These are phyloP conservation scores for Hanseniaspora nectarophila DNA, from an alignment of 805 yeast genomes.

Conservation along the genomic window DNA sequence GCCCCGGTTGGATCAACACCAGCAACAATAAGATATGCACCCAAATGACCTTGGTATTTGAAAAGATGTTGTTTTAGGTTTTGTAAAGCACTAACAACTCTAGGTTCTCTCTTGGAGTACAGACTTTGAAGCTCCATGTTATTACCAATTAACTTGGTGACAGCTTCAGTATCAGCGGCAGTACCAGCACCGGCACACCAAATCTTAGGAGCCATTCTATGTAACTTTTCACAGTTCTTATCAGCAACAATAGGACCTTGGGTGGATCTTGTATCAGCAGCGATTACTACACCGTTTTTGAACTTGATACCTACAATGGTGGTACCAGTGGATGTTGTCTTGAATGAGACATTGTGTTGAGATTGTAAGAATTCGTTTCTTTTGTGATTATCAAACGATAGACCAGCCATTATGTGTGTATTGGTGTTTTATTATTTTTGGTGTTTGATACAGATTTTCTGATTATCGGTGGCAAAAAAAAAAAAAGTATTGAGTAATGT, in stretches of 20 bases:
- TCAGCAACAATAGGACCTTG: conserved; percentile 95
- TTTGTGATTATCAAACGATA: conserved; percentile 84
- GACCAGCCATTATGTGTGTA: conserved; percentile 56
- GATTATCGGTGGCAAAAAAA: neutral
- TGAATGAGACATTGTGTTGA: conserved; percentile 66
- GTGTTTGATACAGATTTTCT: neutral
- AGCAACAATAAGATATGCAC: conserved; percentile 96
- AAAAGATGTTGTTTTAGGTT: conserved; percentile 89
- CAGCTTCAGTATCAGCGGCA: conserved; percentile 99
- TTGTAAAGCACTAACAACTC: conserved; percentile 88
- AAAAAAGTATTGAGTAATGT: neutral
- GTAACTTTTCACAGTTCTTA: conserved; percentile 92
- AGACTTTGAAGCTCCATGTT: conserved; percentile 83
- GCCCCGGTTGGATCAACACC: conserved; percentile 96
- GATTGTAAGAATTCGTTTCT: conserved; percentile 68
- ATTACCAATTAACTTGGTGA: conserved; percentile 82
- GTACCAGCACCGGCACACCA: conserved; percentile 99
- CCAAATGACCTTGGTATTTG: conserved; percentile 93
- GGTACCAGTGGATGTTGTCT: conserved; percentile 96
- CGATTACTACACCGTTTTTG: conserved; percentile 89
- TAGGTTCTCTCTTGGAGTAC: conserved; percentile 72
- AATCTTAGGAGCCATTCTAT: conserved; percentile 75
- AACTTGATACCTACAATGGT: conserved; percentile 94
- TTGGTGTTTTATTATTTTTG: neutral
- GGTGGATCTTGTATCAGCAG: conserved; percentile 98